Conservation (phyloP, 345 rosid genomes). For the Triadica sebifera region DNA sequence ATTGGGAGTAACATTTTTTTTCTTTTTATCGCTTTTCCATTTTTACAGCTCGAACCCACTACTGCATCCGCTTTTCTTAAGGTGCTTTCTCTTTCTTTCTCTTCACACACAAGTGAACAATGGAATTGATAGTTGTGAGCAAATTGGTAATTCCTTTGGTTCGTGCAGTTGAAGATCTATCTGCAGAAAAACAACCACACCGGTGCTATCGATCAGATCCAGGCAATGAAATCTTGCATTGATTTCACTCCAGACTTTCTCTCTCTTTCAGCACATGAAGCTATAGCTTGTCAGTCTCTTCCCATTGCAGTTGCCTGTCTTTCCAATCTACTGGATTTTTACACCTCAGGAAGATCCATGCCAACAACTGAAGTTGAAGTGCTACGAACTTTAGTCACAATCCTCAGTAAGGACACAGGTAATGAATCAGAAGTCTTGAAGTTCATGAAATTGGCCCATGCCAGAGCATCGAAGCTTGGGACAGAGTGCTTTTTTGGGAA, state of each 20-base stretch:
- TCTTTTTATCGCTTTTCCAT: slow-evolving; percentile 14
- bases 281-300: slow-evolving; percentile 78
- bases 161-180: slow-evolving; percentile 78
- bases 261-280: slow-evolving; percentile 92
- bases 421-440: slow-evolving; percentile 60
- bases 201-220: slow-evolving; percentile 71
- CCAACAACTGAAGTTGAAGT: slow-evolving; percentile 70
- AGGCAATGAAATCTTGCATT: slow-evolving; percentile 63
- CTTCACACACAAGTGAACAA: neutral
- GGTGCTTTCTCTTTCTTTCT: slow-evolving; percentile 45
- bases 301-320: slow-evolving; percentile 73
- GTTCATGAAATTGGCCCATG: slow-evolving; percentile 49
- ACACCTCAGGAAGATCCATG: slow-evolving; percentile 57
- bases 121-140: slow-evolving; percentile 1
- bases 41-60: slow-evolving; percentile 88
- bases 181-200: slow-evolving; percentile 55
- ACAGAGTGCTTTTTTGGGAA: slow-evolving; percentile 65
- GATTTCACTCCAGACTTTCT: slow-evolving; percentile 85
- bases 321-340: slow-evolving; percentile 67
- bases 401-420: slow-evolving; percentile 56
- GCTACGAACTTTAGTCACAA: slow-evolving; percentile 73
- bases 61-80: slow-evolving; percentile 80
- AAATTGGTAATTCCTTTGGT: slow-evolving; percentile 24
- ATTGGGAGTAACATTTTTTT: neutral
- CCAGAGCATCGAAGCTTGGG: slow-evolving; percentile 67